Evolutionary conservation across 2,329 filamentous ascomycete species (phyloP).

Genomic region (Huntiella bhutanensis): DNA sequence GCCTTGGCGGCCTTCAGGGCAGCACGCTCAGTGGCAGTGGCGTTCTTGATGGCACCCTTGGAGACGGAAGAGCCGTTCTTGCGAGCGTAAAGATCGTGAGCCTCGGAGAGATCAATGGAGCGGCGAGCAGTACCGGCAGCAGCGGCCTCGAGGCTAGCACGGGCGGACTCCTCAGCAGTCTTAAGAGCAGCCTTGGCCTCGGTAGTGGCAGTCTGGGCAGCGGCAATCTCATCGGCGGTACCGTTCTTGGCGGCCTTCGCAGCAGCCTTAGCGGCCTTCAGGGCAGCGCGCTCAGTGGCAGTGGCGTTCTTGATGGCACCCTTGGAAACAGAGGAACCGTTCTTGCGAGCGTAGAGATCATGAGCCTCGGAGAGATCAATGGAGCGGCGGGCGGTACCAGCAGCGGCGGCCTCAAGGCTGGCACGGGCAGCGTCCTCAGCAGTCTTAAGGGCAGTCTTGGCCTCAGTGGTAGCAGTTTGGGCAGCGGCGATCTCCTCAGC

Average conservation of each 20-base stretch:
- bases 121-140: neutral
- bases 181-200: neutral
- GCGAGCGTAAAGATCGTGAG: neutral
- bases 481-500: neutral
- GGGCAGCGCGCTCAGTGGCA: neutral
- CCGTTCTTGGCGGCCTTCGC: neutral
- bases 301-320: conserved; percentile 3
- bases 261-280: neutral
- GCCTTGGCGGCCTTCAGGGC: neutral
- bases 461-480: neutral
- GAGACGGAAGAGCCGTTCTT: conserved; percentile 1
- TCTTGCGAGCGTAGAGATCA: neutral
- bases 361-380: neutral
- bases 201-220: neutral
- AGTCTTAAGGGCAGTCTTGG: neutral
- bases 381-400: neutral
- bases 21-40: neutral
- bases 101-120: neutral
- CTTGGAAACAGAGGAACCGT: neutral
- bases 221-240: neutral
- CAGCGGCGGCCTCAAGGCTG: neutral
- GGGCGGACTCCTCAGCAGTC: neutral
- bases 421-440: neutral
- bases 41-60: conserved; percentile 3
- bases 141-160: neutral